These are phyloP conservation scores for Alnus glutinosa DNA, from an alignment of 306 rosid genomes.

Conservation along the genomic window DNA sequence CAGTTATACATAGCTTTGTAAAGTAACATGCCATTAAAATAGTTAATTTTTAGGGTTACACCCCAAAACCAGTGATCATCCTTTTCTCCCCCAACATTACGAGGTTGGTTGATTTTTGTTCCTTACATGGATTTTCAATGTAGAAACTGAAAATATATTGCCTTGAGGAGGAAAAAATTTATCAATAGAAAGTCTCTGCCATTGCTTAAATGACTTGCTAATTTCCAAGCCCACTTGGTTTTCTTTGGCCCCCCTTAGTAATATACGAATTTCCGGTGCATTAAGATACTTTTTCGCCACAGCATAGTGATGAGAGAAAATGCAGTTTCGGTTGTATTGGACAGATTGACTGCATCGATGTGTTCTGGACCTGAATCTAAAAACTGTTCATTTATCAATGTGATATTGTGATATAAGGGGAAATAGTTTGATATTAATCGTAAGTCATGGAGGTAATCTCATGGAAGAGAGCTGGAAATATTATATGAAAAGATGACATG, in stretches of 20 bases:
- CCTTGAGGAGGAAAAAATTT: neutral
- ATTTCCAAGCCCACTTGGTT: neutral
- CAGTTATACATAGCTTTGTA: neutral
- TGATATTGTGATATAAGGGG: neutral
- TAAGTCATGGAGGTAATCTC: neutral
- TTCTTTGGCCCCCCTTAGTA: neutral
- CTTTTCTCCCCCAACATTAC: neutral
- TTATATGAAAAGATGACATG: too few species aligned
- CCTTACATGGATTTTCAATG: neutral
- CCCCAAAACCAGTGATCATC: neutral
- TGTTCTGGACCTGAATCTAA: neutral
- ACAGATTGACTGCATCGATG: neutral
- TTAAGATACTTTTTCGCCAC: neutral
- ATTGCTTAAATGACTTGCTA: neutral
- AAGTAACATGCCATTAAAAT: neutral
- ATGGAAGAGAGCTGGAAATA: neutral
- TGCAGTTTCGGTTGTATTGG: neutral
- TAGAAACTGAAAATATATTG: constrained; percentile 9
- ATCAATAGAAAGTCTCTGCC: neutral
- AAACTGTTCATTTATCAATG: neutral
- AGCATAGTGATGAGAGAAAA: neutral
- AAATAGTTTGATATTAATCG: neutral
- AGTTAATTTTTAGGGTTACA: neutral
- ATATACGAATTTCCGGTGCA: neutral
- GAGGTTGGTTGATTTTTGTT: constrained; percentile 10